Evolutionary conservation across 768 basidiomycete species (phyloP).

Genomic region (Leccinum barrowsii): DNA sequence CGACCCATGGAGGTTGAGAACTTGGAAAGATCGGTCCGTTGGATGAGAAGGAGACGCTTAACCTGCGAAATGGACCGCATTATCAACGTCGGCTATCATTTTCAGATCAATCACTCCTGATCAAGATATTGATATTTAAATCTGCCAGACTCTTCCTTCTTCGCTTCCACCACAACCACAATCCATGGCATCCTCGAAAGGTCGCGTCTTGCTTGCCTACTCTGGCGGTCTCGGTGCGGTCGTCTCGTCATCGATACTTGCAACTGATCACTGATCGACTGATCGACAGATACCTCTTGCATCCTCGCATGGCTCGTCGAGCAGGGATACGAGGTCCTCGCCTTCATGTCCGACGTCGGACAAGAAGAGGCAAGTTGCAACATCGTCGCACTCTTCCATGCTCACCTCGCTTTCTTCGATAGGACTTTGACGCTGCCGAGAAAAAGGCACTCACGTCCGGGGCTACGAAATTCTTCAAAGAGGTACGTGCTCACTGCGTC

Average conservation of each 20-base stretch:
- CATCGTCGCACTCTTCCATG: neutral
- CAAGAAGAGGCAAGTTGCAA: conserved; percentile 68
- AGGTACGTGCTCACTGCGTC: conserved; percentile 41
- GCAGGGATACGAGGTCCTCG: conserved; percentile 93
- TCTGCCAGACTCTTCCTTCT: neutral
- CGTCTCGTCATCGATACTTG: neutral
- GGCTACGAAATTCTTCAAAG: conserved; percentile 93
- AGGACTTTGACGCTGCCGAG: conserved; percentile 93
- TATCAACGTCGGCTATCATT: neutral
- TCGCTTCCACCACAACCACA: neutral
- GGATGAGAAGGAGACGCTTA: too few relatives aligned
- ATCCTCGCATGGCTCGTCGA: conserved; percentile 99
- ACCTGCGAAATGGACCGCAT: too few relatives aligned
- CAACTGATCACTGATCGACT: conserved; percentile 1
- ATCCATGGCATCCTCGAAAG: conserved; percentile 37
- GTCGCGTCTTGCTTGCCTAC: conserved; percentile 95
- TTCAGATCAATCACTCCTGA: neutral
- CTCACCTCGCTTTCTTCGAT: conserved; percentile 3
- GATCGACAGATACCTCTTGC: conserved; percentile 82
- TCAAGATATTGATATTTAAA: neutral
- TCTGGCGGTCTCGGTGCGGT: conserved; percentile 93
- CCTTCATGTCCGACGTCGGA: conserved; percentile 96
- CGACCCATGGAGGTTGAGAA: conserved; percentile 46
- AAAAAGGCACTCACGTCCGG: conserved; percentile 87
- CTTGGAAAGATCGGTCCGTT: neutral